phyloP scores from a whole-genome alignment of 768 basidiomycete genomes.

The Tylopilus subfusipes region DNA sequence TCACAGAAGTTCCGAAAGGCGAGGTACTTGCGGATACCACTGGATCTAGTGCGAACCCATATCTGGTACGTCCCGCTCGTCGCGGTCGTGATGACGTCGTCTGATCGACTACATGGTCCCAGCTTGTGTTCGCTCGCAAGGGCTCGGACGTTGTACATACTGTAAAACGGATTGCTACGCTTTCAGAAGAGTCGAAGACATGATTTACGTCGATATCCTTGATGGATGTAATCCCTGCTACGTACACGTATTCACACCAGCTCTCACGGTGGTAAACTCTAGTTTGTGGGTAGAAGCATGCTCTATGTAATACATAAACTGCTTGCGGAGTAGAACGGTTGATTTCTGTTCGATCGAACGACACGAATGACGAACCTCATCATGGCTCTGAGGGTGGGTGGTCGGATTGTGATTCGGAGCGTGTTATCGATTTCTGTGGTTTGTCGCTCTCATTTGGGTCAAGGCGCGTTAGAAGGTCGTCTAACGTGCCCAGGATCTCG shows the following conservation, averaged over 20 bases:
- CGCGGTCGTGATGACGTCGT: background rate
- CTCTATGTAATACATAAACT: conserved; percentile 4
- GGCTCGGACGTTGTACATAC: conserved; percentile 78
- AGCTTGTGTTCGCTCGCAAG: conserved; percentile 85
- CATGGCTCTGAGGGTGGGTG: background rate
- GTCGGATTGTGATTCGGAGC: background rate
- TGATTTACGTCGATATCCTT: conserved; percentile 29
- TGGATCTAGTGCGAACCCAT: conserved; percentile 87
- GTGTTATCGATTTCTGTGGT: background rate
- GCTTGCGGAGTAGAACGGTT: background rate
- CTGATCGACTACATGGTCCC: conserved; percentile 6
- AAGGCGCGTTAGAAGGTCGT: conserved; percentile 47
- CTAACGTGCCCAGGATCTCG: conserved; percentile 54
- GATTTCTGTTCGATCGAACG: background rate
- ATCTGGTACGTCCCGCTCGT: conserved; percentile 56
- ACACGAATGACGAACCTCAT: conserved; percentile 15
- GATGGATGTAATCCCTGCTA: conserved; percentile 15
- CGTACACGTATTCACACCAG: conserved; percentile 10
- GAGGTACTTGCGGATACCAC: conserved; percentile 90
- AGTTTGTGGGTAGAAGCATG: conserved; percentile 13
- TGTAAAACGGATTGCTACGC: conserved; percentile 56
- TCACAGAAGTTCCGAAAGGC: conserved; percentile 68
- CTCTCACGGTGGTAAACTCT: conserved; percentile 8
- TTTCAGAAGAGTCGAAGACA: conserved; percentile 27
- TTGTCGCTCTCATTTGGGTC: conserved; percentile 23